These are phyloP conservation scores for Globisporangium abappressorium DNA, from an alignment of 352 stramenopile genomes.

Conservation along the genomic window DNA sequence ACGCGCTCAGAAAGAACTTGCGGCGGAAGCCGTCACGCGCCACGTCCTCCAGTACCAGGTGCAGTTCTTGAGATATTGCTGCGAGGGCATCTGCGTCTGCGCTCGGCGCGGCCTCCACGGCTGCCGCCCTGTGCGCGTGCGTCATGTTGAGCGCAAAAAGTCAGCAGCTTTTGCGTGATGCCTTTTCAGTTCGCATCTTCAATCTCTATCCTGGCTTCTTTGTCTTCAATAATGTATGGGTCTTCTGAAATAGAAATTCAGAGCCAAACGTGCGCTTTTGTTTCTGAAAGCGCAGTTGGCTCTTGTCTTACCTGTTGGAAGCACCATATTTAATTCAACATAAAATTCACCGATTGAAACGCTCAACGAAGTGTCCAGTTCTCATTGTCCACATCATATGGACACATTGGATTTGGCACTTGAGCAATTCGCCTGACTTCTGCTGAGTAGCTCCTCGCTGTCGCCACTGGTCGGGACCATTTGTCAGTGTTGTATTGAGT, in stretches of 20 bases:
- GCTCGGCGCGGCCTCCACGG: background rate
- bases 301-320: background rate
- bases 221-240: background rate
- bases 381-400: no score
- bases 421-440: no score
- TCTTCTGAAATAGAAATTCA: background rate
- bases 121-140: background rate
- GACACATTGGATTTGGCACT: no score
- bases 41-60: constrained; percentile 54
- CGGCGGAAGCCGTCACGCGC: constrained; percentile 53
- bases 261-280: background rate
- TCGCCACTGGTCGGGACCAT: no score
- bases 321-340: background rate
- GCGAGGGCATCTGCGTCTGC: background rate
- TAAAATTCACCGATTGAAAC: no score
- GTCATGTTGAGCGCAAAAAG: background rate
- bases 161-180: background rate
- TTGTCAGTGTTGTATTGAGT: background rate
- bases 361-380: background rate
- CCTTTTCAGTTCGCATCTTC: background rate
- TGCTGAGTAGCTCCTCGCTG: no score
- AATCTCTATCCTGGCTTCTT: background rate
- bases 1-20: constrained; percentile 57
- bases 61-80: background rate
- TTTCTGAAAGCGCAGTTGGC: background rate